Evolutionary conservation across 2,329 filamentous ascomycete genomes (phyloP).

Genomic region (Calonectria ilicicola): DNA sequence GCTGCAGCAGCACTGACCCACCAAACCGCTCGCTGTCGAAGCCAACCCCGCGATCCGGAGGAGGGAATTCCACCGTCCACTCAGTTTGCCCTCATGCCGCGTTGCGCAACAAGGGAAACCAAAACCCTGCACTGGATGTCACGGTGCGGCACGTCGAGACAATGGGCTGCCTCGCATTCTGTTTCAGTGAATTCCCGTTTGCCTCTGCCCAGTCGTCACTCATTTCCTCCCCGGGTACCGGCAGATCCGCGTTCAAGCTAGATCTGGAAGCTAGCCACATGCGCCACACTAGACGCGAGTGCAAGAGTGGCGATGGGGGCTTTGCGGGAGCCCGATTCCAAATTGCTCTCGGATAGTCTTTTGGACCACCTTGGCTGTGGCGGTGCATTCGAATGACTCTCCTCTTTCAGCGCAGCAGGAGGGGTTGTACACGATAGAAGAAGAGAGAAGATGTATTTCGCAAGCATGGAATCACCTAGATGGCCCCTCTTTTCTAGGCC

Average conservation of each 20-base stretch:
- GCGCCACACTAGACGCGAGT: constrained; percentile 25
- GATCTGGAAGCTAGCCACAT: background rate
- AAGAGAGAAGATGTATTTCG: background rate
- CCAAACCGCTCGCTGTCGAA: background rate
- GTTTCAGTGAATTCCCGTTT: background rate
- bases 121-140: background rate
- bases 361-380: background rate
- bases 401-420: constrained; percentile 2
- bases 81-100: background rate
- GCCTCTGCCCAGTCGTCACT: background rate
- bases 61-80: constrained; percentile 1
- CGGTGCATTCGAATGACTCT: constrained; percentile 12
- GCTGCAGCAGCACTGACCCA: background rate
- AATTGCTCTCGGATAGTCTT: background rate
- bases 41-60: constrained; percentile 15
- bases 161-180: constrained; percentile 14
- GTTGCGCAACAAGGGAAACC: background rate
- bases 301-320: constrained; percentile 7
- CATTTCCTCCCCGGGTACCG: constrained; percentile 3
- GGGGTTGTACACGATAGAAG: background rate
- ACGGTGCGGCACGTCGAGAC: background rate
- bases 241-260: constrained; percentile 6
- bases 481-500: background rate
- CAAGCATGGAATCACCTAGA: background rate
- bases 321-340: background rate